Base-by-base conservation (phyloP, 805 yeast species). In the Maudiozyma barnettii region DNA sequence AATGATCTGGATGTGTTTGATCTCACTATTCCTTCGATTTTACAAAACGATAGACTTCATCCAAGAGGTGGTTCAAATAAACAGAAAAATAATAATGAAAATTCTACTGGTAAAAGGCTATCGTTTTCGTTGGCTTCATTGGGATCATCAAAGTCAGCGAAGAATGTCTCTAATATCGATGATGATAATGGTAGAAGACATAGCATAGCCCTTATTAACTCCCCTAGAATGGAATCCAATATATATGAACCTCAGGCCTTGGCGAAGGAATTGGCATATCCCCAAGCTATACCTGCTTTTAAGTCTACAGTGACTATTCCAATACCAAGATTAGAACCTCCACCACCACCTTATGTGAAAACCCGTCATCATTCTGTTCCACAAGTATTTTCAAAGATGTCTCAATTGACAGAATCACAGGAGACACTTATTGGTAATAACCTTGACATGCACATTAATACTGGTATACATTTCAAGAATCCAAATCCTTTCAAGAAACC, bases 281-380 rank as follows among this genome's bases (percentile, higher is more conserved):
- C 85, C 1, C 89, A 79, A 53, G 88, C 86, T 3, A 58, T 73
- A 41, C 86, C 86, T 2, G 64, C 69, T 19, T 75, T 82, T 2
- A 78, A 79, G 4, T 44, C 46, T 18, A 39, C 37, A 12, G 35
- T 38, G 4, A 22, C 38, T 3, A 14, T 19, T 13, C 42, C 46
- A 18, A 4, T 10, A 20, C 8, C 16, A 21, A 44, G 14, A 29
- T 14, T 13, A 2, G 42, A 13, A n/a, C 21, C 38, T 12, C 45
- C 46, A 19, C 46, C 46, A 2, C 46, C 46, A n/a, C 41, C 45
- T 16, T 44, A 44, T 29, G 37, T 29, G 19, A 43, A 42, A 18
- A 20, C 21, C 9, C 33, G 43, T 14, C 29, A 21, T 22, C 35
- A 40, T 19, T 40, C 43, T 14, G 14, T 23, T 22, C 41, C 41